These are phyloP conservation scores for Phialophora macrospora DNA, from an alignment of 2,329 filamentous ascomycete species.

Conservation along the genomic window DNA sequence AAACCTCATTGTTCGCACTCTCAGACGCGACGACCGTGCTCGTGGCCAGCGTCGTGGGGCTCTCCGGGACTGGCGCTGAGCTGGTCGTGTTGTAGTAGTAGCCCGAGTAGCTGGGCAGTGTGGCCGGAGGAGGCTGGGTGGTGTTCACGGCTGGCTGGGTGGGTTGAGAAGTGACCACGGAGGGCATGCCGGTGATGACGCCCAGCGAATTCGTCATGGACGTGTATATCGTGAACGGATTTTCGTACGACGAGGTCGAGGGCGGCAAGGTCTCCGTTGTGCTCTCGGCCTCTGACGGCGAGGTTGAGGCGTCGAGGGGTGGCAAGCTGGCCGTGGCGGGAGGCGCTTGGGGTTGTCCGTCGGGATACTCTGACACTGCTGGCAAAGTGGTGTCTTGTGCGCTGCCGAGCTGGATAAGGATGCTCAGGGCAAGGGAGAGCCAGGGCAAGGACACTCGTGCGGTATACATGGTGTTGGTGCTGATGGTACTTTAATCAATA, in stretches of 20 bases:
- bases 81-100: conserved; percentile 36
- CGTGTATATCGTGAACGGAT: conserved; percentile 52
- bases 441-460: conserved; percentile 13
- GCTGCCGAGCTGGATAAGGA: conserved; percentile 21
- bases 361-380: conserved; percentile 28
- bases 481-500: neutral
- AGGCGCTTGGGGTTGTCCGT: conserved; percentile 34
- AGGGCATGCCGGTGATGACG: conserved; percentile 56
- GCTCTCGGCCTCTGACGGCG: conserved; percentile 6
- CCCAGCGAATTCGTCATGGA: conserved; percentile 56
- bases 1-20: conserved; percentile 2
- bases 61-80: conserved; percentile 43
- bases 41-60: conserved; percentile 38
- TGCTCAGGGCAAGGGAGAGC: conserved; percentile 18
- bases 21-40: conserved; percentile 38
- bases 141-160: conserved; percentile 44
- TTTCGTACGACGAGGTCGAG: conserved; percentile 44
- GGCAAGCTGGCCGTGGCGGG: conserved; percentile 8
- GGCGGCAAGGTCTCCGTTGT: conserved; percentile 7
- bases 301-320: neutral
- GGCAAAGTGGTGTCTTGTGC: conserved; percentile 8
- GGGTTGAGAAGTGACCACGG: conserved; percentile 45
- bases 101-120: conserved; percentile 43
- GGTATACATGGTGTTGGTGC: conserved; percentile 20
- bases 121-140: conserved; percentile 42